phyloP scores from a whole-genome alignment of 257 asterid genomes.

The Plantago elongata region DNA sequence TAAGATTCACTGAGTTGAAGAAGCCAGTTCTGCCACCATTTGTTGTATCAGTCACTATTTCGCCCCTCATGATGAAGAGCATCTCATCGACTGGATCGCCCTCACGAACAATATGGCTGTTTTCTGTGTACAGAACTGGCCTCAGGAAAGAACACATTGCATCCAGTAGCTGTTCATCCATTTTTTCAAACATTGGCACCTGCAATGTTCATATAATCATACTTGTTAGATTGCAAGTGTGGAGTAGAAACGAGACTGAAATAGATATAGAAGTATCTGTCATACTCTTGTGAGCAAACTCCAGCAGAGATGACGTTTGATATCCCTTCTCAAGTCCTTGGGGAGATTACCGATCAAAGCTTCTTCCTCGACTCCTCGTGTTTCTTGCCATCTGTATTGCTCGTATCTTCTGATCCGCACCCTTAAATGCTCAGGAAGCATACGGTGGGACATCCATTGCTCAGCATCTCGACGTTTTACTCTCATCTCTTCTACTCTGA shows the following conservation, averaged over 20 bases:
- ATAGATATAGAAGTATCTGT: conserved; percentile 2
- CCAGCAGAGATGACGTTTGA: conserved; percentile 68
- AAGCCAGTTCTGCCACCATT: conserved; percentile 61
- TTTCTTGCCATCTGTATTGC: conserved; percentile 59
- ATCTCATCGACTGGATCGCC: conserved; percentile 68
- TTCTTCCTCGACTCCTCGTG: conserved; percentile 63
- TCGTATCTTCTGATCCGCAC: conserved; percentile 34
- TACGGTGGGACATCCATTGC: conserved; percentile 48
- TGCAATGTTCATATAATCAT: conserved; percentile 10
- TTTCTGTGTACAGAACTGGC: conserved; percentile 49
- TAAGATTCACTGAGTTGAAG: conserved; percentile 46
- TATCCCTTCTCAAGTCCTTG: conserved; percentile 60
- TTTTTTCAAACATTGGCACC: conserved; percentile 63
- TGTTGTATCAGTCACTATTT: conserved; percentile 43
- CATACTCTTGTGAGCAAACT: conserved; percentile 49
- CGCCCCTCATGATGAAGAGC: conserved; percentile 65
- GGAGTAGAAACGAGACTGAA: background rate
- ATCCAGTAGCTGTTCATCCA: conserved; percentile 59
- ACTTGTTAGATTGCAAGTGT: background rate
- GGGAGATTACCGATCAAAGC: conserved; percentile 54
- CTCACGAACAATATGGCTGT: conserved; percentile 50
- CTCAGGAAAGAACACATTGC: conserved; percentile 44
- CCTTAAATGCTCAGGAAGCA: conserved; percentile 36
- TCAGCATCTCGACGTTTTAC: conserved; percentile 35
- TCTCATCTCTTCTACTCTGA: conserved; percentile 35